Base-by-base conservation (phyloP, 495 filamentous ascomycete species). In the Penicillium goetzii region DNA sequence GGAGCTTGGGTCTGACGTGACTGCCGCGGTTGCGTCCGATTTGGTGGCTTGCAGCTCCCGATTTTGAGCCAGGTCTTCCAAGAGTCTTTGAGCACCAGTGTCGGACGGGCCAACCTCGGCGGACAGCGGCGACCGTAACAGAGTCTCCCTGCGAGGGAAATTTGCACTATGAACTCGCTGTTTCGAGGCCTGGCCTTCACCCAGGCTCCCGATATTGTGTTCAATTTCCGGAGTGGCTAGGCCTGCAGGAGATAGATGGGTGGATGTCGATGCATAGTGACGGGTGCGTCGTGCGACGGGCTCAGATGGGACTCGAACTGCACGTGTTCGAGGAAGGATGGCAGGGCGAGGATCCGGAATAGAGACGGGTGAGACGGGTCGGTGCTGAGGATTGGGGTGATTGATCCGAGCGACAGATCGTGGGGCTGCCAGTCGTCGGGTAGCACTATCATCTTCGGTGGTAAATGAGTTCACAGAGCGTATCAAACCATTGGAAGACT, bases 341-440 rank as follows among this genome's bases (percentile, higher is more conserved):
- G 58, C 52, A 25, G 85, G 83, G 32, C 81, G 85, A 49, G 84
- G 75, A 69, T 90, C 88, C 15, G 81, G 76, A 38, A 87, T 83
- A 3, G 87, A 86, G 12, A 84, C 79, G 25, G 87, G 86, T 17
- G 86, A 86, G 26, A 83, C 80, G 25, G 83, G 78, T 52, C 86
- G 84, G 64, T 80, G 80, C 56, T 78, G 78, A 52, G 70, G 66
- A 32, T 67, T 72, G 15, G 74, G 68, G 15, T 66, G 61, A 59
- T 52, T 69, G 6, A 70, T 62, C n/a, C 74, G 74, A 38, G 56
- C 74, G 36, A 74, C 65, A 3, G 68, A 52, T 54, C 69, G 69
- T 8, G 73, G 65, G 6, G 68, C 56, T 6, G 65, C 66, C 43
- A 72, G 68, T 15, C 72, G 73, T 59, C 71, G 75, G 32, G 69